Percentiles rank a stretch among this genome's conserved stretches.
Conservation (phyloP, 75 land plant species). For the Sequoiadendron giganteum region DNA sequence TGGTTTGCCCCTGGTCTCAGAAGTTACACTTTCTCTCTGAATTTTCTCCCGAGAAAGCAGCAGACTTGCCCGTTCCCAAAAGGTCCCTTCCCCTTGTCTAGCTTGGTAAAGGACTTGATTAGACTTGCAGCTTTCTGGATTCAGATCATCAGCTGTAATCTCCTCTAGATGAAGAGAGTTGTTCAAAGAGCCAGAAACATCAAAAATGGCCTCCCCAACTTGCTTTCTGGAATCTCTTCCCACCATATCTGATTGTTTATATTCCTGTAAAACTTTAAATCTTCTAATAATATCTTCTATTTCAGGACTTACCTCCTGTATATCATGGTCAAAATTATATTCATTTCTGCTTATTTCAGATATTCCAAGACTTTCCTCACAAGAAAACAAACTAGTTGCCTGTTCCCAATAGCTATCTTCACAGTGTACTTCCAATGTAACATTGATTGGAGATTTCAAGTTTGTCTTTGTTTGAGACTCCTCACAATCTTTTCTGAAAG, state of each 20-base stretch:
- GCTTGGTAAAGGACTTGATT: background rate
- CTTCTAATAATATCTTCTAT: background rate
- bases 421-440: background rate
- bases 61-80: background rate
- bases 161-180: background rate
- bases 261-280: background rate
- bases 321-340: background rate
- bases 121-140: background rate
- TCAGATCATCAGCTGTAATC: background rate
- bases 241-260: background rate
- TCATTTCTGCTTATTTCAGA: background rate
- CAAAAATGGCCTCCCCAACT: background rate
- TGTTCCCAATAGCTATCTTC: background rate
- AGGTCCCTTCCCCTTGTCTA: background rate
- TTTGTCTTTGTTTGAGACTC: background rate
- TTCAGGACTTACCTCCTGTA: background rate
- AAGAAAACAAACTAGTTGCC: slow-evolving; percentile 7
- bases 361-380: slow-evolving; percentile 1
- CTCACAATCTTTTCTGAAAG: background rate
- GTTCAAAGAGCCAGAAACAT: background rate
- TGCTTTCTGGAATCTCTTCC: background rate
- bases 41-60: background rate
- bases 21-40: background rate
- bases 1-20: background rate
- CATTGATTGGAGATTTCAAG: slow-evolving; percentile 1